Evolutionary conservation across 2,329 filamentous ascomycete genomes (phyloP).

Genomic region (Coleophoma cylindrospora): DNA sequence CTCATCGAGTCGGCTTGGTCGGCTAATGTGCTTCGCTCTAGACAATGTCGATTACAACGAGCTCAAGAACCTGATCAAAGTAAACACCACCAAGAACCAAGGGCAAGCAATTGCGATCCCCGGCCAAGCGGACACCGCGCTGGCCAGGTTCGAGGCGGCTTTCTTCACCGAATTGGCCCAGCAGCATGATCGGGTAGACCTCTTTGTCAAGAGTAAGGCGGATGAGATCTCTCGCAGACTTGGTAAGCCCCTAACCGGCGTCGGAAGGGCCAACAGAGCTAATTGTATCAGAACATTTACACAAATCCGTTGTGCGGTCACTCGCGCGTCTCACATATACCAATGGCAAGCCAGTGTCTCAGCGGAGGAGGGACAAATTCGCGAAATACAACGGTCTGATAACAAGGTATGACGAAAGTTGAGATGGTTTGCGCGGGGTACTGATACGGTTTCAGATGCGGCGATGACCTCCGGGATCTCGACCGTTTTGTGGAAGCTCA

Average conservation of each 20-base stretch:
- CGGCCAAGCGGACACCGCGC: slow-evolving; percentile 55
- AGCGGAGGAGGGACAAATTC: slow-evolving; percentile 21
- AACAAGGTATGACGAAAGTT: slow-evolving; percentile 14
- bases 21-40: slow-evolving; percentile 27
- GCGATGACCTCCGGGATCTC: slow-evolving; percentile 66
- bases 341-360: slow-evolving; percentile 18
- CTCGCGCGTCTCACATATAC: slow-evolving; percentile 17
- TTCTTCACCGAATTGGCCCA: slow-evolving; percentile 66
- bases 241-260: slow-evolving; percentile 37
- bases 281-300: slow-evolving; percentile 13
- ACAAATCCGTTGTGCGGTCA: slow-evolving; percentile 16
- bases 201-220: slow-evolving; percentile 76
- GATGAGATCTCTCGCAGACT: slow-evolving; percentile 71
- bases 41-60: slow-evolving; percentile 89
- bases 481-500: slow-evolving; percentile 71
- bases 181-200: slow-evolving; percentile 71
- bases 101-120: slow-evolving; percentile 70
- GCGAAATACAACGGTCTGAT: slow-evolving; percentile 23
- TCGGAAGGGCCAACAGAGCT: too few relatives aligned
- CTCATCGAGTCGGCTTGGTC: background rate
- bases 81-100: slow-evolving; percentile 67
- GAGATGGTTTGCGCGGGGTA: background rate
- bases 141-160: slow-evolving; percentile 63
- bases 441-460: slow-evolving; percentile 40
- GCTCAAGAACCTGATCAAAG: slow-evolving; percentile 79